A percentile compares a stretch with the other conserved stretches of the same genome.
Conservation (phyloP, 345 rosid species). For the Iberis pinnata region DNA sequence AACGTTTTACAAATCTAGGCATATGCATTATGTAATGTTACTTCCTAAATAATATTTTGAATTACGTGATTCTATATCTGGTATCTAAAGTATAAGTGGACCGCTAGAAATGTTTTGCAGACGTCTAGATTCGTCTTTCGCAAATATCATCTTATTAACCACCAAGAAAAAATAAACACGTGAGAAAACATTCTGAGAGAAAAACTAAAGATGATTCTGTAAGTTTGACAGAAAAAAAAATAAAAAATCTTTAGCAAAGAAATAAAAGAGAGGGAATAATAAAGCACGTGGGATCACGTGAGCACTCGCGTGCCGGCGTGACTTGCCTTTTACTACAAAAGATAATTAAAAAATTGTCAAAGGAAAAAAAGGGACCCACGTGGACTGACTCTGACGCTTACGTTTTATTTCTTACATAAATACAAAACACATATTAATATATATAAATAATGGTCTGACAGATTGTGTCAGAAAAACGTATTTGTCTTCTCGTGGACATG, state of each 20-base stretch:
- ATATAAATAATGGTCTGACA: slow-evolving; percentile 10
- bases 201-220: background rate
- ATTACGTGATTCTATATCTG: slow-evolving; percentile 5
- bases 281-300: slow-evolving; percentile 46
- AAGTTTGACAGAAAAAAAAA: too few relatives aligned
- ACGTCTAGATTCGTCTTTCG: slow-evolving; percentile 3
- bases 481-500: slow-evolving; percentile 40
- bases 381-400: slow-evolving; percentile 21
- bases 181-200: background rate
- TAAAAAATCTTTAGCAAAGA: too few relatives aligned
- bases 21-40: slow-evolving; percentile 13
- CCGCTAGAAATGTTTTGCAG: slow-evolving; percentile 14
- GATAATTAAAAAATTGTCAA: slow-evolving; percentile 1
- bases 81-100: slow-evolving; percentile 7
- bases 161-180: background rate
- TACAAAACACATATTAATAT: background rate
- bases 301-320: slow-evolving; percentile 57
- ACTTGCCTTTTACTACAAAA: slow-evolving; percentile 39
- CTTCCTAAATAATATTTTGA: background rate
- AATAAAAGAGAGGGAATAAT: background rate
- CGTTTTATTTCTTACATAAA: slow-evolving; percentile 23
- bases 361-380: slow-evolving; percentile 35
- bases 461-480: slow-evolving; percentile 36
- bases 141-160: background rate
- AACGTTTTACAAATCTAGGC: slow-evolving; percentile 1